These are phyloP conservation scores for Fusarium armeniacum DNA, from an alignment of 2,329 filamentous ascomycete species.

Conservation along the genomic window DNA sequence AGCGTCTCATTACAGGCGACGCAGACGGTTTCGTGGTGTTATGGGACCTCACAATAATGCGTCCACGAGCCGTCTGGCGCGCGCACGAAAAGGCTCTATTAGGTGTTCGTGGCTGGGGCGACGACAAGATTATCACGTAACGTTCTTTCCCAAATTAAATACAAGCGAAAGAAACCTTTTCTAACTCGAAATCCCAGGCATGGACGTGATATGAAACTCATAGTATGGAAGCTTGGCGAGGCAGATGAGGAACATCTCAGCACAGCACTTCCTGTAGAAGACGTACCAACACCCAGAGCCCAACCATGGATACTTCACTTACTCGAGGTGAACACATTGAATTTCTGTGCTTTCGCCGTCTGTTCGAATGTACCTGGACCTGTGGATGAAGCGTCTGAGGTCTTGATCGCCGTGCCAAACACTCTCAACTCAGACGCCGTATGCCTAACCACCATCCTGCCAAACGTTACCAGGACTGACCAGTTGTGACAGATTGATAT, in stretches of 20 bases:
- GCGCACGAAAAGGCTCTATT: conserved; percentile 85
- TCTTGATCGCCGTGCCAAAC: conserved; percentile 85
- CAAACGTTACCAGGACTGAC: conserved; percentile 10
- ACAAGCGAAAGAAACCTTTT: background rate
- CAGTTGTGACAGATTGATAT: conserved; percentile 75
- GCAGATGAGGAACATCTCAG: conserved; percentile 75
- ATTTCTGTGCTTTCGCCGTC: conserved; percentile 88
- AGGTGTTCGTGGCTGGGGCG: conserved; percentile 77
- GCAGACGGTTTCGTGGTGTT: conserved; percentile 89
- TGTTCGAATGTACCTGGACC: conserved; percentile 59
- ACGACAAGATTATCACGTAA: conserved; percentile 86
- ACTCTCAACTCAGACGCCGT: conserved; percentile 79
- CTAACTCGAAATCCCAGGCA: conserved; percentile 69
- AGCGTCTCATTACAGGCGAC: conserved; percentile 86
- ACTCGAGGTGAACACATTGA: conserved; percentile 90
- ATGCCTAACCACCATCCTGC: conserved; percentile 21
- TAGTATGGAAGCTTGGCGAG: conserved; percentile 81
- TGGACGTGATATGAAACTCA: conserved; percentile 87
- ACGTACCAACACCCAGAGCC: conserved; percentile 61
- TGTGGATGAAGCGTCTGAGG: conserved; percentile 54
- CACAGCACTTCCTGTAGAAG: conserved; percentile 78
- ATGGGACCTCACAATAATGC: conserved; percentile 87
- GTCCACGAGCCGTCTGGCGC: conserved; percentile 86
- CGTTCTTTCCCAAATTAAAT: conserved; percentile 46
- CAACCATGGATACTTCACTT: conserved; percentile 89